These are phyloP conservation scores for Stropharia rugosoannulata DNA, from an alignment of 768 basidiomycete species.

Conservation along the genomic window DNA sequence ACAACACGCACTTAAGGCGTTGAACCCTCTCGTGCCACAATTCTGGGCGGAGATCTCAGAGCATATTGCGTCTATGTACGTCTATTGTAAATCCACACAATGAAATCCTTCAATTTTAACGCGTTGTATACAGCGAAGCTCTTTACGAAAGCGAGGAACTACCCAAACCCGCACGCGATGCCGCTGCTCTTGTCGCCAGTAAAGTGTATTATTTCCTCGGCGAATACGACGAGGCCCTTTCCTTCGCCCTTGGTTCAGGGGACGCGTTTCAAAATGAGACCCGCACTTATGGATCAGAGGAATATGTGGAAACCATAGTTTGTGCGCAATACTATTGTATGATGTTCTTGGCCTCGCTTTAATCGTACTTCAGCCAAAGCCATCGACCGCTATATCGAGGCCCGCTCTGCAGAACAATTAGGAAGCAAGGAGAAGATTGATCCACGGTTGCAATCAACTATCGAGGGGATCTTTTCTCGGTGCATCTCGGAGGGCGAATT, in stretches of 20 bases:
- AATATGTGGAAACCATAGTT: slow-evolving; percentile 93
- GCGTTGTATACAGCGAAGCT: slow-evolving; percentile 63
- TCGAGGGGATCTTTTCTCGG: slow-evolving; percentile 84
- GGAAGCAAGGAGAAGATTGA: slow-evolving; percentile 66
- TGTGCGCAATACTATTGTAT: slow-evolving; percentile 53
- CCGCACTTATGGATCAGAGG: slow-evolving; percentile 61
- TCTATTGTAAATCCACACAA: slow-evolving; percentile 15
- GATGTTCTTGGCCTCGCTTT: neutral
- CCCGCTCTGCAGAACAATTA: slow-evolving; percentile 57
- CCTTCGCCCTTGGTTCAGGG: slow-evolving; percentile 92
- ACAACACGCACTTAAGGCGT: slow-evolving; percentile 84
- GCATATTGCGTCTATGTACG: slow-evolving; percentile 85
- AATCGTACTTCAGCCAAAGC: slow-evolving; percentile 69
- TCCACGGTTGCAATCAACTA: slow-evolving; percentile 74
- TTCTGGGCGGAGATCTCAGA: slow-evolving; percentile 99
- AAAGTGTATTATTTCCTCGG: slow-evolving; percentile 98
- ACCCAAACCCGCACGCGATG: slow-evolving; percentile 68
- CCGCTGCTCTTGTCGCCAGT: slow-evolving; percentile 91
- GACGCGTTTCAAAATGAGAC: slow-evolving; percentile 79
- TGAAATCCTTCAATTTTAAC: slow-evolving; percentile 7
- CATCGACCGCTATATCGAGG: slow-evolving; percentile 88
- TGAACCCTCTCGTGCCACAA: slow-evolving; percentile 83
- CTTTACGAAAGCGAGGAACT: slow-evolving; percentile 85
- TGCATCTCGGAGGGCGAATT: slow-evolving; percentile 89
- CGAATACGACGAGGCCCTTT: slow-evolving; percentile 92